These are phyloP conservation scores for Fusarium transvaalense DNA, from an alignment of 2,329 filamentous ascomycete species.

Conservation along the genomic window DNA sequence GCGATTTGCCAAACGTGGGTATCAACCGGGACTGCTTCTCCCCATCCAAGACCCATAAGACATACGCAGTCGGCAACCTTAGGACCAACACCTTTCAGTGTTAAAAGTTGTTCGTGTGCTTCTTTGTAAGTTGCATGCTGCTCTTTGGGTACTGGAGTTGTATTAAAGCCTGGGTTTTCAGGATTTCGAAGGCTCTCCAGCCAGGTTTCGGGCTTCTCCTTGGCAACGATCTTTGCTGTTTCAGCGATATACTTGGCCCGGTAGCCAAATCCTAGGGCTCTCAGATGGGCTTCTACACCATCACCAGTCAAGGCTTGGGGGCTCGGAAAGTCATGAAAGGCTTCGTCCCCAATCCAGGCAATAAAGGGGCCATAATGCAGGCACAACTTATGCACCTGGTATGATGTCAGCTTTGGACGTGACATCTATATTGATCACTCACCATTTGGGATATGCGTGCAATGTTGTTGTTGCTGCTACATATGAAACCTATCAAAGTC, in stretches of 20 bases:
- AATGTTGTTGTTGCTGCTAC: slow-evolving; percentile 99
- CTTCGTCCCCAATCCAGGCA: slow-evolving; percentile 74
- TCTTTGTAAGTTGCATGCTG: slow-evolving; percentile 74
- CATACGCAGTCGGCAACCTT: slow-evolving; percentile 98
- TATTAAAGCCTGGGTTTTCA: slow-evolving; percentile 71
- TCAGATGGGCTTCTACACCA: slow-evolving; percentile 83
- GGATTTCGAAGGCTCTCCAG: slow-evolving; percentile 83
- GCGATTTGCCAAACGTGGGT: slow-evolving; percentile 99
- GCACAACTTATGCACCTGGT: slow-evolving; percentile 85
- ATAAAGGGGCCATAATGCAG: slow-evolving; percentile 84
- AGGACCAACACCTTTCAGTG: slow-evolving; percentile 89
- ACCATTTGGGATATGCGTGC: slow-evolving; percentile 95
- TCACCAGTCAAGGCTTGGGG: slow-evolving; percentile 78
- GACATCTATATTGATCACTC: slow-evolving; percentile 15
- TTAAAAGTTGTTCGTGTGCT: slow-evolving; percentile 84
- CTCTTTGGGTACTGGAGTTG: slow-evolving; percentile 59
- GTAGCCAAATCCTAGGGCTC: slow-evolving; percentile 92
- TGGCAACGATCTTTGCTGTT: slow-evolving; percentile 81
- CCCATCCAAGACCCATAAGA: slow-evolving; percentile 96
- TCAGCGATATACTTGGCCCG: slow-evolving; percentile 91
- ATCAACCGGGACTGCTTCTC: slow-evolving; percentile 93
- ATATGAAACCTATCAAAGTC: slow-evolving; percentile 92
- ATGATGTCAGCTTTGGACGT: neutral
- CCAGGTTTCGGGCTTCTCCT: slow-evolving; percentile 78
- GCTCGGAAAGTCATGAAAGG: slow-evolving; percentile 89